These are phyloP conservation scores for Fraxinus ornus DNA, from an alignment of 305 asterid genomes.

Conservation along the genomic window DNA sequence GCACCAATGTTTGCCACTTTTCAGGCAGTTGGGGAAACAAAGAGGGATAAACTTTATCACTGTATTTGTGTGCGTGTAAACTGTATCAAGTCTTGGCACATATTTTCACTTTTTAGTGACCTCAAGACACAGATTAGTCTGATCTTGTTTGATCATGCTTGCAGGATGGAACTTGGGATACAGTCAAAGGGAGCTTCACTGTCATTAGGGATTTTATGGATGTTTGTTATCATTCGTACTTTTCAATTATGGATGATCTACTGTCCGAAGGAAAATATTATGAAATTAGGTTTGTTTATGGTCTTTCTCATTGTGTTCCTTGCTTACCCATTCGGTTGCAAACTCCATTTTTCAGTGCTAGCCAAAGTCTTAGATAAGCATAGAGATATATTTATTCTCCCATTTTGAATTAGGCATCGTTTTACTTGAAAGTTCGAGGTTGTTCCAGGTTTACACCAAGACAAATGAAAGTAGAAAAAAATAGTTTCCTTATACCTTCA, in stretches of 20 bases:
- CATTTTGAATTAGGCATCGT: neutral
- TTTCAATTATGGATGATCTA: conserved; percentile 74
- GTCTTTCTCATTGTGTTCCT: neutral
- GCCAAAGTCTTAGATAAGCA: neutral
- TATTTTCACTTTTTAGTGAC: neutral
- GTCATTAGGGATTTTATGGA: conserved; percentile 71
- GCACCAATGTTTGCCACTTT: conserved; percentile 84
- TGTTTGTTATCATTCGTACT: conserved; percentile 67
- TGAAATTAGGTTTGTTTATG: conserved; percentile 59
- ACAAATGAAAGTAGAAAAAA: neutral
- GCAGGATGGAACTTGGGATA: conserved; percentile 89
- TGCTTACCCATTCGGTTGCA: neutral
- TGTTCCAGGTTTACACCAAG: neutral
- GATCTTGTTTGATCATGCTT: conserved; percentile 14
- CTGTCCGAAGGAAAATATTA: conserved; percentile 55
- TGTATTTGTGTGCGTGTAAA: conserved; percentile 56
- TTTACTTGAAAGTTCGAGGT: neutral
- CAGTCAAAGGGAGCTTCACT: conserved; percentile 62
- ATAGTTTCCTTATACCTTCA: neutral
- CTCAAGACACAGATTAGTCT: neutral
- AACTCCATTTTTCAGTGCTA: neutral
- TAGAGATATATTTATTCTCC: neutral
- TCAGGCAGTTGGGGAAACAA: conserved; percentile 75
- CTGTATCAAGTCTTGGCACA: neutral
- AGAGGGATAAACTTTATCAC: conserved; percentile 57